A percentile compares a stretch with the other conserved stretches of the same genome.
Conservation (phyloP, 2,329 filamentous ascomycete genomes). For the Neopestalotiopsis sp. region DNA sequence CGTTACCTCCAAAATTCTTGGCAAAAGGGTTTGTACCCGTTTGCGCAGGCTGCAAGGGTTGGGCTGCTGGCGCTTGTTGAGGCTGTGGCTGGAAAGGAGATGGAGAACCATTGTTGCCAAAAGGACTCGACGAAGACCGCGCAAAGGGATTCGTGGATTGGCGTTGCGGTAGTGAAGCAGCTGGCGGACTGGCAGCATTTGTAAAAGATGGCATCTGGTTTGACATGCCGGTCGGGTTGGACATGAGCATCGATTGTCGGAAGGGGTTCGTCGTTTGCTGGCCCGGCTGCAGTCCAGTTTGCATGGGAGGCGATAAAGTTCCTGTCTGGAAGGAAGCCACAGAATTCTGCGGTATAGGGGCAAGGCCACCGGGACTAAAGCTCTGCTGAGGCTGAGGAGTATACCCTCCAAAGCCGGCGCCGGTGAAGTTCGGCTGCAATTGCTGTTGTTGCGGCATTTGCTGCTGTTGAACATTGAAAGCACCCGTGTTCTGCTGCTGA, state of each 20-base stretch:
- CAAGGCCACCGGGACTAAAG: slow-evolving; percentile 59
- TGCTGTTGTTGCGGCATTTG: slow-evolving; percentile 46
- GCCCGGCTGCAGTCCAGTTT: slow-evolving; percentile 50
- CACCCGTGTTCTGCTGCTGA: slow-evolving; percentile 42
- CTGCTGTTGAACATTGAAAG: slow-evolving; percentile 41
- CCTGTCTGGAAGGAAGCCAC: slow-evolving; percentile 56
- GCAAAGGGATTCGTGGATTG: slow-evolving; percentile 90
- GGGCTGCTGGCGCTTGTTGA: slow-evolving; percentile 38
- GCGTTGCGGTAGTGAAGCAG: slow-evolving; percentile 47
- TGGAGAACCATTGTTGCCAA: slow-evolving; percentile 37
- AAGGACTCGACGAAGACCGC: slow-evolving; percentile 58
- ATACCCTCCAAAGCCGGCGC: slow-evolving; percentile 85
- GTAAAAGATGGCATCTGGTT: slow-evolving; percentile 22
- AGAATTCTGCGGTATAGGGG: slow-evolving; percentile 64
- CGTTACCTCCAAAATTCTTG: slow-evolving; percentile 44
- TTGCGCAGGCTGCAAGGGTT: slow-evolving; percentile 52
- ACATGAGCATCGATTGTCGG: slow-evolving; percentile 83
- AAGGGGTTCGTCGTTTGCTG: slow-evolving; percentile 87
- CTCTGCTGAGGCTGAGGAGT: slow-evolving; percentile 60
- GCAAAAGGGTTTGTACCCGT: slow-evolving; percentile 68
- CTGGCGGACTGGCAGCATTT: slow-evolving; percentile 46
- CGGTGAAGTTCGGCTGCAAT: slow-evolving; percentile 58
- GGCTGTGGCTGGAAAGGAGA: slow-evolving; percentile 52
- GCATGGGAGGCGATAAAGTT: slow-evolving; percentile 45
- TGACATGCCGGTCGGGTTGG: slow-evolving; percentile 55